Conservation (phyloP, 2,329 filamentous ascomycete species). For the Trichophyton schoenleinii region DNA sequence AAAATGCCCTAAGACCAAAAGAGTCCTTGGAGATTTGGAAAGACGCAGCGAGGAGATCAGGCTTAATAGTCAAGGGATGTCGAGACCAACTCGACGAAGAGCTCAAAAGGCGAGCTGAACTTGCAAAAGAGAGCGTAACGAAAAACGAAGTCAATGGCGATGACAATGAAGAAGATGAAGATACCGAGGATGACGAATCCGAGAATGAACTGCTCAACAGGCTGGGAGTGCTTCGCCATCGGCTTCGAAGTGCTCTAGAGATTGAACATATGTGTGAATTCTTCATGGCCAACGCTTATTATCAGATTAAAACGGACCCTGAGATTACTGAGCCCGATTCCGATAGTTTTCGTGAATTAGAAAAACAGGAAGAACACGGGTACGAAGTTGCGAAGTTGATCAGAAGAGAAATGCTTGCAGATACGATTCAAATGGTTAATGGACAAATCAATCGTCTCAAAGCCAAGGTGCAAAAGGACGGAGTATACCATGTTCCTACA, state of each 20-base stretch:
- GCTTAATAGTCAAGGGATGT: slow-evolving; percentile 45
- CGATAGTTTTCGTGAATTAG: slow-evolving; percentile 51
- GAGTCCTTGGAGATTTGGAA: slow-evolving; percentile 62
- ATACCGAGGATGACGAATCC: slow-evolving; percentile 25
- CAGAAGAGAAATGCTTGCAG: slow-evolving; percentile 62
- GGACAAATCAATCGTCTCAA: slow-evolving; percentile 52
- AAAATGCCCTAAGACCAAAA: slow-evolving; percentile 56
- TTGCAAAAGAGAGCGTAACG: slow-evolving; percentile 10
- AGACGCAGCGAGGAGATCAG: slow-evolving; percentile 40
- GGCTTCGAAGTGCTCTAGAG: slow-evolving; percentile 61
- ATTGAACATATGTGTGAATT: slow-evolving; percentile 71
- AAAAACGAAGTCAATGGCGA: not conserved
- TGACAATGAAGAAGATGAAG: slow-evolving; percentile 25
- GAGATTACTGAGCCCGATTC: slow-evolving; percentile 53
- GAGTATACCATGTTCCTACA: slow-evolving; percentile 52
- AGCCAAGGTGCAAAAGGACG: slow-evolving; percentile 40
- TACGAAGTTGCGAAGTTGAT: slow-evolving; percentile 71
- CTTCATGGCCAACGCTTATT: slow-evolving; percentile 72
- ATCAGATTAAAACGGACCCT: slow-evolving; percentile 64
- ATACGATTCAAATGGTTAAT: slow-evolving; percentile 46
- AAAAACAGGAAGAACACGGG: slow-evolving; percentile 55
- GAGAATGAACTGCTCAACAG: slow-evolving; percentile 31
- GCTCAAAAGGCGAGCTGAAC: slow-evolving; percentile 14
- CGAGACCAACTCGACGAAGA: slow-evolving; percentile 49
- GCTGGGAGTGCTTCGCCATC: slow-evolving; percentile 48